Percentiles rank a stretch among this genome's conserved stretches.
Conservation (phyloP, 2,329 filamentous ascomycete genomes). For the Curvularia sp. region DNA sequence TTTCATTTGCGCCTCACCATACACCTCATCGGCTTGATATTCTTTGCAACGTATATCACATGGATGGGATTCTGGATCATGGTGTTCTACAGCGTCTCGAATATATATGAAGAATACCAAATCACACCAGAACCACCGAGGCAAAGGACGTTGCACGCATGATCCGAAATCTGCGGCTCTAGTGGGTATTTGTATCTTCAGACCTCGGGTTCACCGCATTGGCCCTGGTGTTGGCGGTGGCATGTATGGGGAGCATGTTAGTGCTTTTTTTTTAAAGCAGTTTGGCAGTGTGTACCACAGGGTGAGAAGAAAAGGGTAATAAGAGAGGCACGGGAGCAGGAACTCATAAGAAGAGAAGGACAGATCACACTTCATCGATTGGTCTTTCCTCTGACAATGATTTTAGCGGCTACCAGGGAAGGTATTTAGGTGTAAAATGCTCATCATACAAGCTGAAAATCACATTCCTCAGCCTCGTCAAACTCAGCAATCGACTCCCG, state of each 20-base stretch:
- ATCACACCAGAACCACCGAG: neutral
- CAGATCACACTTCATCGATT: neutral
- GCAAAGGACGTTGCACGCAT: neutral
- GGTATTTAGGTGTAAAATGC: neutral
- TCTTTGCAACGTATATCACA: neutral
- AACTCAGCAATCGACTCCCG: neutral
- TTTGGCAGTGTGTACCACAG: neutral
- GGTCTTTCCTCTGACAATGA: neutral
- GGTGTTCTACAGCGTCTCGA: neutral
- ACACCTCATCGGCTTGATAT: neutral
- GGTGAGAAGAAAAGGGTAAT: neutral
- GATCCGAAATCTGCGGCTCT: neutral
- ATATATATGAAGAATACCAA: neutral
- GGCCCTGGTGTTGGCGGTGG: neutral
- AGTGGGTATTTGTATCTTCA: neutral
- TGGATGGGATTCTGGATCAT: neutral
- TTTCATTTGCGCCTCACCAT: neutral
- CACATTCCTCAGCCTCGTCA: neutral
- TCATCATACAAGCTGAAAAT: neutral
- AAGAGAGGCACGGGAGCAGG: neutral
- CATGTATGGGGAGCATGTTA: neutral
- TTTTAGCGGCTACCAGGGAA: neutral
- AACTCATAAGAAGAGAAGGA: neutral
- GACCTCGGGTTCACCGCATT: neutral
- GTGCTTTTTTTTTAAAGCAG: neutral